Base-by-base conservation (phyloP, 2,329 filamentous ascomycete species). In the Pseudogymnoascus pannorum region DNA sequence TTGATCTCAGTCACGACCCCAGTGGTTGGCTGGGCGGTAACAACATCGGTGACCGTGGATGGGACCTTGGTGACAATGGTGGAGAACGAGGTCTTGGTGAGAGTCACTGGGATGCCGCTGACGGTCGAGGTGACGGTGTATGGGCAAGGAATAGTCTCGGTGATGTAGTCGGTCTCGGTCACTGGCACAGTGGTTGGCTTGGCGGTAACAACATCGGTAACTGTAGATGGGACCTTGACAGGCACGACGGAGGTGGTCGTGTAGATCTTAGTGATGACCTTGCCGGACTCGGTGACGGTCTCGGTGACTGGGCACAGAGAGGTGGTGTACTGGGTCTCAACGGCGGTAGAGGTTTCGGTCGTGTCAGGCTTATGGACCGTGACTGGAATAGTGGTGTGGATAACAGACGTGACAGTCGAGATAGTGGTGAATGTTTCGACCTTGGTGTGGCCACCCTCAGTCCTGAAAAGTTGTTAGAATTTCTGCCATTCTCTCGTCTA, bases 251-350 rank as follows among this genome's bases (percentile, higher is more conserved):
- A 65, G 11, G 71, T 73, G 8, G 61, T 58, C 3, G 59, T 63
- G 26, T 38, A 16, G 14, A 54, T 42, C 5, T 58, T 59, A 11
- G 75, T 72, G 0, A 76, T 70, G 2, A 74, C 75, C 38, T 72
- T 67, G 26, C 79, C 79, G 24, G 68, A 74, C 3, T 79, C 60
- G 1, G 75, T 78, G 68, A 74, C 75, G 54, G 76, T 76, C 66
- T 77, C 72, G 1, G 78, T 80, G 12, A 80, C 67, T 7, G 77
- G 76, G 68, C 76, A 78, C 12, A 79, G 70, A 14, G 72, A 74
- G 12, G 78, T 81, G 35, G 38, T 72, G 69, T 7, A 36, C 11
- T 42, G 8, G 4, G 18, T 29, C 36, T 42, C 58, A 14, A 42
- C 26, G 11, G 44, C 38, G 26, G 60, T 35, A 5, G 31, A 74